Percentiles rank a stretch among this genome's conserved stretches.
Evolutionary conservation across 1,139 yeast species (phyloP).

Genomic region (Yamadazyma diddensiae): DNA sequence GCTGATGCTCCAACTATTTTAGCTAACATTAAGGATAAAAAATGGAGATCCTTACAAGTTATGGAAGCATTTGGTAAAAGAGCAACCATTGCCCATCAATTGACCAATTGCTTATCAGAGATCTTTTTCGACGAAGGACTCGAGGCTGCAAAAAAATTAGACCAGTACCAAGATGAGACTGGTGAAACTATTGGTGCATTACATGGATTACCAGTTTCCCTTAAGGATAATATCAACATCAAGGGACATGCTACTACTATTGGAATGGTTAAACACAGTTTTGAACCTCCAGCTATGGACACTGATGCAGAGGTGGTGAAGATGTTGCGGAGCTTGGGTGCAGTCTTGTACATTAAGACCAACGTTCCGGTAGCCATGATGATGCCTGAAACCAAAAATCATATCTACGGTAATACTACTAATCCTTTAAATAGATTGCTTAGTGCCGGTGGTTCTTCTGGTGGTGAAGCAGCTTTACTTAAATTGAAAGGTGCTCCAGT

Average conservation of each 20-base stretch:
- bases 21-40: constrained; percentile 26
- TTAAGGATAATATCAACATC: constrained; percentile 57
- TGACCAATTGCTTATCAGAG: constrained; percentile 36
- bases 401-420: constrained; percentile 31
- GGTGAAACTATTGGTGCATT: constrained; percentile 30
- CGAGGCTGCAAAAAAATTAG: constrained; percentile 25
- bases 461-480: constrained; percentile 38
- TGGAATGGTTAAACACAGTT: constrained; percentile 40
- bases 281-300: constrained; percentile 26
- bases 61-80: constrained; percentile 31
- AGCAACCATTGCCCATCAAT: constrained; percentile 47
- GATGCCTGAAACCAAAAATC: constrained; percentile 37
- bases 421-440: constrained; percentile 31
- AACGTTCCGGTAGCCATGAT: constrained; percentile 37
- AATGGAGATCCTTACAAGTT: constrained; percentile 24
- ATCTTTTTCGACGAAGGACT: constrained; percentile 35
- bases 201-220: constrained; percentile 70
- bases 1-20: constrained; percentile 34
- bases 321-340: constrained; percentile 27
- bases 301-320: constrained; percentile 26
- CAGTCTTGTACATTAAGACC: constrained; percentile 33
- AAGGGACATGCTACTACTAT: constrained; percentile 51
- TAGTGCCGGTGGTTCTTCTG: constrained; percentile 37
- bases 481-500: constrained; percentile 39
- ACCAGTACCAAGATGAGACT: constrained; percentile 22